Evolutionary conservation across 495 filamentous ascomycete species (phyloP), one percentile per base, ranked within the genome.

Genomic region (Hyaloscypha finlandica): DNA sequence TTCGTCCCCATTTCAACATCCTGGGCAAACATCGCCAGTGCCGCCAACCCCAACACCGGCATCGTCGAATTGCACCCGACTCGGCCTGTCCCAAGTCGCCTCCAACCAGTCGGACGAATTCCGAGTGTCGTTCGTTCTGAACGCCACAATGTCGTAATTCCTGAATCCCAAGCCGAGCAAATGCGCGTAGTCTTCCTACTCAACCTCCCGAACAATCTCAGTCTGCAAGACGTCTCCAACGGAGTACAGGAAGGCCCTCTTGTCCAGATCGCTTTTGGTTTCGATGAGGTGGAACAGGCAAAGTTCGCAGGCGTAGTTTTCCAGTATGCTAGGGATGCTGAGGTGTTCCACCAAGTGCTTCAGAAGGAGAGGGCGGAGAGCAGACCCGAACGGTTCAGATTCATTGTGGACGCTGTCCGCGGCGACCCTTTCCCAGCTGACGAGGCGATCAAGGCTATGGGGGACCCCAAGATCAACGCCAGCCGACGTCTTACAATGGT

Each of bases 401-500:
- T 71, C 69, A 57, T 65, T n/a, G 62, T 66, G 33, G 66, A 74
- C 11, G 62, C 33, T n/a, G 55, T 33, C 22, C 42, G 59, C 22
- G 68, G 71, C 1, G 63, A 65, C 0, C 14, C 57, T 9, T 69
- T 61, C 59, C 66, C 60, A 14, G 22, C 31, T 16, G 67, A 74
- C 35, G 66, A 71, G 3, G 22, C 25, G 8, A 61, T 74, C 33
- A 64, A 52, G 37, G 56, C 63, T 35, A 74, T 74, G 71, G 59
- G 20, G 3, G 14, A 52, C 2, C 68, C 71, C 6, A 42, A 35
- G 0, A 29, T 33, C 22, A 42, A 22, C 31, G 71, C 71, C 5
- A 67, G 53, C 37, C 68, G 71, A n/a, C 71, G 71, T 33, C 59
- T 74, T 6, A 69, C 68, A 20, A 59, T 74, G 22, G 71, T 74